A percentile compares a stretch with the other conserved stretches of the same genome.
Evolutionary conservation across 225 moss, liverwort and hornwort species (phyloP).

Genomic region (Asterella californica): DNA sequence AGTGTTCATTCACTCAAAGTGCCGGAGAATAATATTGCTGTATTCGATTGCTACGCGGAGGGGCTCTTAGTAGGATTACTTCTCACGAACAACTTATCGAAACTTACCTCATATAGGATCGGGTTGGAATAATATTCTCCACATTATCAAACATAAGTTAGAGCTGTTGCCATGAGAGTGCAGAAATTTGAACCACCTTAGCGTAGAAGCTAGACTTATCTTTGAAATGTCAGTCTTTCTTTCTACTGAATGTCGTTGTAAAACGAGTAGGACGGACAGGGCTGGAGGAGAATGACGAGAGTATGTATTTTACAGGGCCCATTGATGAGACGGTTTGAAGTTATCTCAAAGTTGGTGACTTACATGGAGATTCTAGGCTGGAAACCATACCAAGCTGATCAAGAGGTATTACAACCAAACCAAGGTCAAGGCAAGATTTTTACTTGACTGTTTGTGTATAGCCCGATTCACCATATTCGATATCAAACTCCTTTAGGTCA

Average conservation of each 20-base stretch:
- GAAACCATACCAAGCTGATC: slow-evolving; percentile 96
- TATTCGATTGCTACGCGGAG: not conserved
- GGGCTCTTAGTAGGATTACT: not conserved
- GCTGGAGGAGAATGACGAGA: not conserved
- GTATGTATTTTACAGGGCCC: slow-evolving; percentile 47
- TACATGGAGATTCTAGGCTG: slow-evolving; percentile 79
- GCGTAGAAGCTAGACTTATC: not conserved
- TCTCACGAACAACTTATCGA: not conserved
- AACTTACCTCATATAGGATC: too few species aligned
- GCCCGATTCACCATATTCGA: not conserved
- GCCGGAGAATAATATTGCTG: not conserved
- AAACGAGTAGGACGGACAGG: not conserved
- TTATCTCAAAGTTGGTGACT: slow-evolving; percentile 69
- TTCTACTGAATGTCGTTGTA: not conserved
- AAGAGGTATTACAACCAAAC: slow-evolving; percentile 53
- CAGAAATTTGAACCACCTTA: not conserved
- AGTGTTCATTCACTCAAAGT: not conserved
- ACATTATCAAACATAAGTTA: not conserved
- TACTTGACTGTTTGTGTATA: not conserved
- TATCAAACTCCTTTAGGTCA: not conserved
- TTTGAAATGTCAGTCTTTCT: not conserved
- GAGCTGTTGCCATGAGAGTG: not conserved
- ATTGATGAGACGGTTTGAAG: slow-evolving; percentile 73
- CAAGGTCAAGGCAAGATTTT: not conserved
- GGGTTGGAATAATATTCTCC: too few species aligned